Evolutionary conservation across 345 rosid genomes (phyloP).

Genomic region (Raphanus sativus): DNA sequence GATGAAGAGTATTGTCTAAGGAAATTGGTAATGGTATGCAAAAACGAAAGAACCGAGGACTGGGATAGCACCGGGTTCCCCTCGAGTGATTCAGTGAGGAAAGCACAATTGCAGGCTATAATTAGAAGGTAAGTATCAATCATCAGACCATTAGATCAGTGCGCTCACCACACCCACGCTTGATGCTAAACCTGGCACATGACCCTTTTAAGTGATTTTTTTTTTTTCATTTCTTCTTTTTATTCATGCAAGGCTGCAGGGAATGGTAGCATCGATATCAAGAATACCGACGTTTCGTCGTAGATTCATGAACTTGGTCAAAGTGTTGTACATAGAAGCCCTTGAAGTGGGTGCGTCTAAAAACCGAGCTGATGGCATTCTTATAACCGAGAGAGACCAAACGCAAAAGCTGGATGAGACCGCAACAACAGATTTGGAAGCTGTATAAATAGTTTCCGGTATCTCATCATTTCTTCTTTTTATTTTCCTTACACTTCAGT

Average conservation of each 20-base stretch:
- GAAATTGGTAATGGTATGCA: conserved; percentile 46
- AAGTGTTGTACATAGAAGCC: conserved; percentile 57
- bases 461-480: background rate
- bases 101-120: conserved; percentile 84
- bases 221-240: too few species aligned
- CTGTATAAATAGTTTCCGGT: conserved; percentile 6
- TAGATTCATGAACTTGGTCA: conserved; percentile 63
- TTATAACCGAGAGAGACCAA: conserved; percentile 2
- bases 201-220: background rate
- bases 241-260: conserved; percentile 53
- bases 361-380: conserved; percentile 47
- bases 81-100: conserved; percentile 52
- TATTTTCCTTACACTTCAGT: too few species aligned
- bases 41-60: conserved; percentile 62
- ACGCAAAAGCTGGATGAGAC: conserved; percentile 10
- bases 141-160: background rate
- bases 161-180: background rate
- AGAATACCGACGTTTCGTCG: conserved; percentile 71
- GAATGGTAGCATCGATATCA: conserved; percentile 72
- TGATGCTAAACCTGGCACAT: too few species aligned
- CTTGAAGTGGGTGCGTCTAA: conserved; percentile 47
- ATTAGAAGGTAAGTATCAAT: conserved; percentile 61
- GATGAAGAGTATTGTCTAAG: conserved; percentile 60
- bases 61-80: conserved; percentile 65
- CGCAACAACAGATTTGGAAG: conserved; percentile 3